phyloP scores from a whole-genome alignment of 208 protist species.

The Trypanosoma vivax region DNA sequence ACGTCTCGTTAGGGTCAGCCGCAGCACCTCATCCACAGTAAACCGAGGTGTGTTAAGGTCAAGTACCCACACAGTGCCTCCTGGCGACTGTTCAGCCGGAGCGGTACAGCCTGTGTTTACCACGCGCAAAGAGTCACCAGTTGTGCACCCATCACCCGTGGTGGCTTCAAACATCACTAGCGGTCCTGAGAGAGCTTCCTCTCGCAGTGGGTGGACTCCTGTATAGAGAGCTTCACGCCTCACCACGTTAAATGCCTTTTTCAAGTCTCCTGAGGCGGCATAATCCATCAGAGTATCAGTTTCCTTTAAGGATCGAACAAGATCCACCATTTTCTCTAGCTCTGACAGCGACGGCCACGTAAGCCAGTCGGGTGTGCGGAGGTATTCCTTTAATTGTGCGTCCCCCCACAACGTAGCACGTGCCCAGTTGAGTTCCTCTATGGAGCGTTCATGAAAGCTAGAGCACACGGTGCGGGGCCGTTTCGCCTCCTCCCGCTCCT shows the following conservation, averaged over 20 bases:
- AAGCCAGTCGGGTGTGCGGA: conserved; percentile 24
- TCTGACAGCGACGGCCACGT: conserved; percentile 50
- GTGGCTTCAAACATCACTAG: conserved; percentile 21
- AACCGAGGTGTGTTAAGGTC: conserved; percentile 24
- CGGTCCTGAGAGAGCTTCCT: conserved; percentile 32
- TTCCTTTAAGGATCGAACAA: conserved; percentile 44
- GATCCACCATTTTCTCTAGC: conserved; percentile 31
- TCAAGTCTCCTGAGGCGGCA: conserved; percentile 21
- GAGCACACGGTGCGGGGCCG: not conserved
- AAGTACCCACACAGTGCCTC: conserved; percentile 28
- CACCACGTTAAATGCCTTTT: conserved; percentile 35
- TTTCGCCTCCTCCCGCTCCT: conserved; percentile 39
- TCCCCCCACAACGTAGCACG: conserved; percentile 41
- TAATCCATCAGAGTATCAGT: conserved; percentile 26
- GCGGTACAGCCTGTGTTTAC: not conserved
- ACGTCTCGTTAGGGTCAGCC: conserved; percentile 24
- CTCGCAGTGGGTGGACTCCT: conserved; percentile 54
- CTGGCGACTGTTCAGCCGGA: not conserved
- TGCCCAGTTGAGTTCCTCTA: conserved; percentile 54
- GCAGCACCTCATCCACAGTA: conserved; percentile 24
- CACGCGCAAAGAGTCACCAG: conserved; percentile 6
- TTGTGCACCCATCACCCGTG: conserved; percentile 15
- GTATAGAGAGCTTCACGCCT: conserved; percentile 27
- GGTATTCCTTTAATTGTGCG: conserved; percentile 28
- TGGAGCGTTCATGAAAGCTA: conserved; percentile 20